Conservation (phyloP, 2,329 filamentous ascomycete genomes). For the Catunica adiposa region DNA sequence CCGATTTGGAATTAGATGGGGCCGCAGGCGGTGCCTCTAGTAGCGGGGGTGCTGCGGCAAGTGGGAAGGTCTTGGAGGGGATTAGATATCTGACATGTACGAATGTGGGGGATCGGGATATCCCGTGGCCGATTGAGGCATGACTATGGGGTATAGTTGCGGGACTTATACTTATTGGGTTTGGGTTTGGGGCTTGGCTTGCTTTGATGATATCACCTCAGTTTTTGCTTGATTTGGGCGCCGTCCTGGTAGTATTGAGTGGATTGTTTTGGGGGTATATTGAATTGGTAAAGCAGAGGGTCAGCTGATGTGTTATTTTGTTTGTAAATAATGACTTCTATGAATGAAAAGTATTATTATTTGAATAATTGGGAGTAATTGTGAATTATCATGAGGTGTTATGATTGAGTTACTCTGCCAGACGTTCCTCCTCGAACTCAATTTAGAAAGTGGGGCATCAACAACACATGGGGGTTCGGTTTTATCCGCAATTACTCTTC, state of each 20-base stretch:
- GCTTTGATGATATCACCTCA: constrained; percentile 8
- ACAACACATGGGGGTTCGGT: not conserved
- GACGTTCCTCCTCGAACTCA: not conserved
- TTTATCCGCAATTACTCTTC: not conserved
- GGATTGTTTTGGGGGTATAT: not conserved
- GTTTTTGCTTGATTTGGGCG: constrained; percentile 3
- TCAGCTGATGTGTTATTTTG: not conserved
- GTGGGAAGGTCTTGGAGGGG: constrained; percentile 25
- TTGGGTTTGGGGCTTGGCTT: constrained; percentile 4
- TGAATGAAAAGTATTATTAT: not conserved
- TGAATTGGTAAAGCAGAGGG: not conserved
- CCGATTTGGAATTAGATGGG: constrained; percentile 66
- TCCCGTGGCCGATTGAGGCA: constrained; percentile 31
- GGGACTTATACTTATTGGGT: not conserved
- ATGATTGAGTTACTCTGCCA: not conserved
- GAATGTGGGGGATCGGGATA: constrained; percentile 30
- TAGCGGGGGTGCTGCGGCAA: constrained; percentile 17
- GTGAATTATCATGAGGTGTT: not conserved
- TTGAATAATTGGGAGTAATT: not conserved
- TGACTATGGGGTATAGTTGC: not conserved
- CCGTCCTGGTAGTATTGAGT: not conserved
- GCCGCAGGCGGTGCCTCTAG: constrained; percentile 25
- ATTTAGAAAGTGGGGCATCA: not conserved
- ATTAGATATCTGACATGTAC: constrained; percentile 37
- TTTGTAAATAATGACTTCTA: not conserved